Percentiles rank a stretch among this genome's conserved stretches.
Conservation (phyloP, 1,139 yeast genomes). For the Kurtzmaniella quercitrusa region DNA sequence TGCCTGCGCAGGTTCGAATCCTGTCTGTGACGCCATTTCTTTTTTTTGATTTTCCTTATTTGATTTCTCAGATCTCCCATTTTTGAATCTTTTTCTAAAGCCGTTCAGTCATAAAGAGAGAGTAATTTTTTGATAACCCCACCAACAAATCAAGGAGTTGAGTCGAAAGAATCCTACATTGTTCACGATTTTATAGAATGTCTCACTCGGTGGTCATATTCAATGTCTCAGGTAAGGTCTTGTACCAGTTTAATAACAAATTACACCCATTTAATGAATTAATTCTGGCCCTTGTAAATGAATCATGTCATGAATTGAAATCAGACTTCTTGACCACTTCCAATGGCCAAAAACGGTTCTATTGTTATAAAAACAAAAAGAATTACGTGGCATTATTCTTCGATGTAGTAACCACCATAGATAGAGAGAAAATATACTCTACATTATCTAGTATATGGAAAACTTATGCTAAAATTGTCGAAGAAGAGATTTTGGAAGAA, state of each 20-base stretch:
- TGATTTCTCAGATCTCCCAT: no score
- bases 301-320: slow-evolving; percentile 29
- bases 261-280: slow-evolving; percentile 40
- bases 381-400: slow-evolving; percentile 36
- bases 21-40: slow-evolving; percentile 71
- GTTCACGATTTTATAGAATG: slow-evolving; percentile 11
- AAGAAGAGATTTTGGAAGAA: slow-evolving; percentile 20
- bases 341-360: slow-evolving; percentile 33
- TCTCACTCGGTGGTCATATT: slow-evolving; percentile 35
- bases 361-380: slow-evolving; percentile 25
- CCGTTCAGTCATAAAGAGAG: no score
- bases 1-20: slow-evolving; percentile 90
- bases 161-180: background rate
- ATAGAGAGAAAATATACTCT: slow-evolving; percentile 34
- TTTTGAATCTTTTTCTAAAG: no score
- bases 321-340: slow-evolving; percentile 31
- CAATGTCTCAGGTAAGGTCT: slow-evolving; percentile 33
- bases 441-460: slow-evolving; percentile 33
- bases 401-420: slow-evolving; percentile 38
- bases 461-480: slow-evolving; percentile 27
- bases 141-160: background rate
- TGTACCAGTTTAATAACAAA: slow-evolving; percentile 35
- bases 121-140: slow-evolving; percentile 1
- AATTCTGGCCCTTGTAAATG: slow-evolving; percentile 35
- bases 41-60: slow-evolving; percentile 40